These are phyloP conservation scores for Zymoseptoria ardabiliae DNA, from an alignment of 2,329 filamentous ascomycete genomes.

Conservation along the genomic window DNA sequence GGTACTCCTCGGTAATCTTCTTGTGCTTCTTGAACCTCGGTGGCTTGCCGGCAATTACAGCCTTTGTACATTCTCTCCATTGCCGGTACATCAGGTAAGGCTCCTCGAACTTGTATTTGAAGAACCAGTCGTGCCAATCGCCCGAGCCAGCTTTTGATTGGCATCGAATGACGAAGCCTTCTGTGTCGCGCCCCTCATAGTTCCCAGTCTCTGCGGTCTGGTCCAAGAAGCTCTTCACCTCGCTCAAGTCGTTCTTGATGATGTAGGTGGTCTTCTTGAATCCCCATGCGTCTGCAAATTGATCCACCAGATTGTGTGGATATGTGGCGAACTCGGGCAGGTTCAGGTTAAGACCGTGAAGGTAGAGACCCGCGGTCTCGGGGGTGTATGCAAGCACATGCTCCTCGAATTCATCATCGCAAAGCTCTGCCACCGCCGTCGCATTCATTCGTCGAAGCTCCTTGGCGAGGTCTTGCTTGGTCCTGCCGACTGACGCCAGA, in stretches of 20 bases:
- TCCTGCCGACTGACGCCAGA: conserved; percentile 68
- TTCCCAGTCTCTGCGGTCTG: conserved; percentile 79
- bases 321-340: conserved; percentile 87
- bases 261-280: conserved; percentile 83
- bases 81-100: conserved; percentile 98
- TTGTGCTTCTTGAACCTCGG: conserved; percentile 80
- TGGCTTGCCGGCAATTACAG: conserved; percentile 66
- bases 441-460: conserved; percentile 72
- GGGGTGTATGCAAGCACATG: conserved; percentile 85
- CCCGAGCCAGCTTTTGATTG: conserved; percentile 47
- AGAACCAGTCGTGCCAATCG: conserved; percentile 89
- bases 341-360: conserved; percentile 95
- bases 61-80: conserved; percentile 95
- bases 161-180: conserved; percentile 93
- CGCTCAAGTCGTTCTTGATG: conserved; percentile 63
- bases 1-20: conserved; percentile 84
- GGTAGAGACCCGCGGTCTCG: conserved; percentile 79
- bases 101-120: conserved; percentile 99
- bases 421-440: conserved; percentile 94
- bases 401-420: conserved; percentile 93
- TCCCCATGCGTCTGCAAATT: conserved; percentile 86
- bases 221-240: conserved; percentile 76
- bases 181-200: conserved; percentile 84
- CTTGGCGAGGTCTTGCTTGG: conserved; percentile 66
- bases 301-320: conserved; percentile 71